phyloP scores from a whole-genome alignment of 2,329 filamentous ascomycete genomes.

The Aspergillus jensenii region DNA sequence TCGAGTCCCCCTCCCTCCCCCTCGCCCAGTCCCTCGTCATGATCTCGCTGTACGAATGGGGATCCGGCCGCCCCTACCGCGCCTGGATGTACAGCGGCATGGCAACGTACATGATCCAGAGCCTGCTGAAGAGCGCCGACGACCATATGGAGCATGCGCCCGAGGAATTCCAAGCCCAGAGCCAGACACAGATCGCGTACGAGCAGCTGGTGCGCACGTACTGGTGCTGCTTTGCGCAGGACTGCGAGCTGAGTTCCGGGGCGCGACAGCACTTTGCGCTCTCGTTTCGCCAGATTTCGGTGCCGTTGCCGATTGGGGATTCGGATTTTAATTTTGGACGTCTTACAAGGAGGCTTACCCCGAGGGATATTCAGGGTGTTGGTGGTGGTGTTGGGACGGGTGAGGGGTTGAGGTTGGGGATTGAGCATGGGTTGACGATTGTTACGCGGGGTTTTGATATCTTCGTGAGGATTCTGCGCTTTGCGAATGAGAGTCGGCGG shows the following conservation, averaged over 20 bases:
- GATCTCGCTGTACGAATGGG: constrained; percentile 39
- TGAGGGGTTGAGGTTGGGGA: constrained; percentile 25
- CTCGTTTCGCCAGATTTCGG: constrained; percentile 38
- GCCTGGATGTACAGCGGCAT: constrained; percentile 43
- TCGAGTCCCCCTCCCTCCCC: constrained; percentile 35
- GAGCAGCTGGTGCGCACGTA: constrained; percentile 40
- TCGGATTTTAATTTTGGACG: constrained; percentile 36
- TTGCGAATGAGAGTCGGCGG: constrained; percentile 37
- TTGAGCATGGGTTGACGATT: constrained; percentile 35
- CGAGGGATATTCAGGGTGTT: constrained; percentile 26
- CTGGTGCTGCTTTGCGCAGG: constrained; percentile 40
- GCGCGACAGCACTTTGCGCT: constrained; percentile 38
- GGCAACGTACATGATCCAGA: constrained; percentile 42
- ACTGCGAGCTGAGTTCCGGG: constrained; percentile 38
- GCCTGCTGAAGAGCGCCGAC: constrained; percentile 36
- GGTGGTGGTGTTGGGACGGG: constrained; percentile 3
- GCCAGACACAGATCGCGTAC: constrained; percentile 31
- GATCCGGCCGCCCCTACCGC: constrained; percentile 35
- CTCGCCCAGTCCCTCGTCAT: constrained; percentile 39
- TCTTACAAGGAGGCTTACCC: constrained; percentile 27
- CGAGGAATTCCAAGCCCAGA: constrained; percentile 33
- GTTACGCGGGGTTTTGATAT: constrained; percentile 40
- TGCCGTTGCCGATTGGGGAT: constrained; percentile 37
- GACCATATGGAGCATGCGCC: constrained; percentile 39
- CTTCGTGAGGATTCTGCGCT: constrained; percentile 36